phyloP scores from a whole-genome alignment of 2,329 filamentous ascomycete species.

The Zymoseptoria crescenta region DNA sequence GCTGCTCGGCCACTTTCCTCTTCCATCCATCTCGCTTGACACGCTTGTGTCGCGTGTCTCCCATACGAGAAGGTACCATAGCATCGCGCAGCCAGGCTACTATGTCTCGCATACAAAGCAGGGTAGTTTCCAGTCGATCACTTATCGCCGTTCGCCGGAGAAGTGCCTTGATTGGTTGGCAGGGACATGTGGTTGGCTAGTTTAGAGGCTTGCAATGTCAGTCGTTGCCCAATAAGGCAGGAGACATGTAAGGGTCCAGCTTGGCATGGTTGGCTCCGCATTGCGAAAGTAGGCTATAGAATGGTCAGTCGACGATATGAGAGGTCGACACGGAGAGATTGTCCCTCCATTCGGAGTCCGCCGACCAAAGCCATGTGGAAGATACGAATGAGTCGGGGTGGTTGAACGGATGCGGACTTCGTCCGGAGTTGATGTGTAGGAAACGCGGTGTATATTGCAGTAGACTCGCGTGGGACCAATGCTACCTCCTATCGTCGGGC shows the following conservation, averaged over 20 bases:
- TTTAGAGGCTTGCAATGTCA: not conserved
- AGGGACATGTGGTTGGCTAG: not conserved
- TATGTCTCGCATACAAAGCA: not conserved
- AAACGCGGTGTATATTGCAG: not conserved
- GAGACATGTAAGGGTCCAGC: not conserved
- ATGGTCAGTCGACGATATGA: not conserved
- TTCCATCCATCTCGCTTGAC: not conserved
- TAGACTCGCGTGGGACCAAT: not conserved
- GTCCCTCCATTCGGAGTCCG: not conserved
- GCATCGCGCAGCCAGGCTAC: not conserved
- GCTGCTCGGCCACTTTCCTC: not conserved
- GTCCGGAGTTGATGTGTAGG: not conserved
- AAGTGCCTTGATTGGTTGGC: not conserved
- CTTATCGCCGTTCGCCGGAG: not conserved
- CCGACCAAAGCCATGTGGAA: not conserved
- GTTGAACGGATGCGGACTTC: not conserved
- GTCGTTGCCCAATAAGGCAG: not conserved
- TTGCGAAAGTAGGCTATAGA: not conserved
- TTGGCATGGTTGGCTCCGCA: not conserved
- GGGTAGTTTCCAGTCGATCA: not conserved
- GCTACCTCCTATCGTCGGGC: not conserved
- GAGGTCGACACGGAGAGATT: not conserved
- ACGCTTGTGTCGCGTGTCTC: not conserved
- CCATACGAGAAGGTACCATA: not conserved
- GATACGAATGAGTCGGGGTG: not conserved